These are phyloP conservation scores for Lipomyces yamanashiensis DNA, from an alignment of 805 yeast species.

Conservation along the genomic window DNA sequence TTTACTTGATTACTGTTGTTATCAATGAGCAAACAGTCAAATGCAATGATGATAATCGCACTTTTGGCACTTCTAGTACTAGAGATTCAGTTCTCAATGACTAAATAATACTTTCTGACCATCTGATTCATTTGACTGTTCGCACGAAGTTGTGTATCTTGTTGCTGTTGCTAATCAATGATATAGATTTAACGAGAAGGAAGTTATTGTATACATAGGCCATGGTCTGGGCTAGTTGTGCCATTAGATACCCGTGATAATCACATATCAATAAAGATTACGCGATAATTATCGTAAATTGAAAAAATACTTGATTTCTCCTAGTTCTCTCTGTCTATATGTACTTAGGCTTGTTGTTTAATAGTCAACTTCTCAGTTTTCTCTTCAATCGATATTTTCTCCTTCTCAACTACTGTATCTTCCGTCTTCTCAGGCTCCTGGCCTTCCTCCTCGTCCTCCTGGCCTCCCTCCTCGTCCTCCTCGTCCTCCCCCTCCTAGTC, in stretches of 20 bases:
- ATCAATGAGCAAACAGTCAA: not conserved
- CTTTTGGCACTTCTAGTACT: slow-evolving; percentile 41
- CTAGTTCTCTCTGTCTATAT: not conserved
- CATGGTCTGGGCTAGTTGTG: too few relatives aligned
- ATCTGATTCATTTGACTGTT: slow-evolving; percentile 24
- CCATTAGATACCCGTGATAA: too few relatives aligned
- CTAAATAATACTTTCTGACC: slow-evolving; percentile 27
- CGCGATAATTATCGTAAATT: too few relatives aligned
- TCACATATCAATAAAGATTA: too few relatives aligned
- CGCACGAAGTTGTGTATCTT: slow-evolving; percentile 15
- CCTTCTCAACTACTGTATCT: not conserved
- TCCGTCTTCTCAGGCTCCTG: too few relatives aligned
- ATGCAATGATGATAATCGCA: slow-evolving; percentile 12
- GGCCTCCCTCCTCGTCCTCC: not conserved
- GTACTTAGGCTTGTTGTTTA: not conserved
- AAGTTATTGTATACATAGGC: too few relatives aligned
- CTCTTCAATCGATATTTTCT: not conserved
- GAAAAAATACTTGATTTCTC: not conserved
- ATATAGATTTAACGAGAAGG: not conserved
- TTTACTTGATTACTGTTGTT: not conserved
- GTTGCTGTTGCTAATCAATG: not conserved
- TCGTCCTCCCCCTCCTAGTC: not conserved
- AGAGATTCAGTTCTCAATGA: slow-evolving; percentile 33
- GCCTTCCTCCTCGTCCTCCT: too few relatives aligned
- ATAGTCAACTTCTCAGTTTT: too few relatives aligned